Conservation (phyloP, 1,139 yeast genomes). For the Yueomyces sp. region DNA sequence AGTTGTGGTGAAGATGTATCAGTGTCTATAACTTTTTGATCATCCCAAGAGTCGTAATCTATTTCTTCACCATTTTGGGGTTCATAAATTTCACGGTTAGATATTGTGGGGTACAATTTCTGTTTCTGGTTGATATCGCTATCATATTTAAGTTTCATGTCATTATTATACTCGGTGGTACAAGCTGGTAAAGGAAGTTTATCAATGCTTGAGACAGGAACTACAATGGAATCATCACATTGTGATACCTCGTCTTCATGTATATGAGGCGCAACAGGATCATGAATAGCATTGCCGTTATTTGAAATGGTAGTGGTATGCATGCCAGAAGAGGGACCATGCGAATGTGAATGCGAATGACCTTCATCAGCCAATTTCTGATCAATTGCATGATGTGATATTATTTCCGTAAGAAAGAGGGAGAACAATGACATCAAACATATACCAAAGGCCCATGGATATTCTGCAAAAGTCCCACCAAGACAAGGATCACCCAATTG, state of each 20-base stretch:
- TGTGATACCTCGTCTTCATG: conserved; percentile 7
- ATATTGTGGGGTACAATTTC: background rate
- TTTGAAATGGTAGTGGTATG: background rate
- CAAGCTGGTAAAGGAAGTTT: background rate
- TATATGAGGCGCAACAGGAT: background rate
- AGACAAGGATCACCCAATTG: conserved; percentile 40
- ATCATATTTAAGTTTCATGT: no score
- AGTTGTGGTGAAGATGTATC: conserved; percentile 29
- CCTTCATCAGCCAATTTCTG: conserved; percentile 24
- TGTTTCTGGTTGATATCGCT: background rate
- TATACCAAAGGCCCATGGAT: conserved; percentile 57
- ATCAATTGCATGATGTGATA: conserved; percentile 25
- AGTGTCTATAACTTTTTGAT: conserved; percentile 34
- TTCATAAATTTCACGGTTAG: background rate
- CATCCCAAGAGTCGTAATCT: background rate
- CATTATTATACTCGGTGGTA: background rate
- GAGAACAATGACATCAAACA: conserved; percentile 41
- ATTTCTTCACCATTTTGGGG: conserved; percentile 3
- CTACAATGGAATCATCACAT: conserved; percentile 2
- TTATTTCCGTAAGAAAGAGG: conserved; percentile 43
- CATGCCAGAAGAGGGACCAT: background rate
- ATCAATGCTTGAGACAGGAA: background rate
- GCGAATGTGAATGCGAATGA: conserved; percentile 7
- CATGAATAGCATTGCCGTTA: background rate
- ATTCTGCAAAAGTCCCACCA: conserved; percentile 40